A percentile compares a stretch with the other conserved stretches of the same genome.
These are phyloP conservation scores for Physcomitrellopsis africana DNA, from an alignment of 225 moss, liverwort and hornwort genomes.

Conservation along the genomic window DNA sequence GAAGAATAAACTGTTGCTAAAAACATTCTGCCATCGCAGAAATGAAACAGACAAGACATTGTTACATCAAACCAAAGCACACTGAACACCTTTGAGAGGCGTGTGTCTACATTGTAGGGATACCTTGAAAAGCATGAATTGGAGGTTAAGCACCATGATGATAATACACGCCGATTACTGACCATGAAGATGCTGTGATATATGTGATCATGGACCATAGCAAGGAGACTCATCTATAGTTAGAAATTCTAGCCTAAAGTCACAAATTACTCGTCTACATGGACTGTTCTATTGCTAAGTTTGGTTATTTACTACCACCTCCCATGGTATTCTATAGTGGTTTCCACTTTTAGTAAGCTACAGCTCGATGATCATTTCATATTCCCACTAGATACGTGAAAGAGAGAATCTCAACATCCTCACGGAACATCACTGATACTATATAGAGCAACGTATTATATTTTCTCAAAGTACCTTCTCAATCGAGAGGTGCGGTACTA, in stretches of 20 bases:
- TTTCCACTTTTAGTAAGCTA: slow-evolving; percentile 11
- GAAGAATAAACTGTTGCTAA: not conserved
- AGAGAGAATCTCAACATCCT: not conserved
- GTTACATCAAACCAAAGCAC: not conserved
- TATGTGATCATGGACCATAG: slow-evolving; percentile 31
- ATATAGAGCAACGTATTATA: slow-evolving; percentile 8
- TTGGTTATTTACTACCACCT: slow-evolving; percentile 17
- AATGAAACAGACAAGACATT: not conserved
- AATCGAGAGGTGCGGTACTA: slow-evolving; percentile 48
- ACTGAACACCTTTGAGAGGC: not conserved
- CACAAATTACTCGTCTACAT: slow-evolving; percentile 23
- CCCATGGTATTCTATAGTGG: not conserved
- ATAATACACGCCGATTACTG: slow-evolving; percentile 28
- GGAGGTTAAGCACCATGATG: slow-evolving; percentile 16
- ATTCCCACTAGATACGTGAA: slow-evolving; percentile 16
- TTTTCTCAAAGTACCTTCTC: slow-evolving; percentile 23
- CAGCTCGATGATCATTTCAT: slow-evolving; percentile 32
- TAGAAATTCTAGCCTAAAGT: slow-evolving; percentile 15
- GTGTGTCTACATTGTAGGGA: slow-evolving; percentile 17
- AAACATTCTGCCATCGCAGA: not conserved
- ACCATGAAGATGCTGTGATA: not conserved
- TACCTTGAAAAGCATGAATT: slow-evolving; percentile 19
- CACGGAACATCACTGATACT: slow-evolving; percentile 6
- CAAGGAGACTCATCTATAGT: slow-evolving; percentile 30
- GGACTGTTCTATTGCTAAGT: slow-evolving; percentile 11